phyloP scores from a whole-genome alignment of 352 stramenopile species.

The Globisporangium radiosum region DNA sequence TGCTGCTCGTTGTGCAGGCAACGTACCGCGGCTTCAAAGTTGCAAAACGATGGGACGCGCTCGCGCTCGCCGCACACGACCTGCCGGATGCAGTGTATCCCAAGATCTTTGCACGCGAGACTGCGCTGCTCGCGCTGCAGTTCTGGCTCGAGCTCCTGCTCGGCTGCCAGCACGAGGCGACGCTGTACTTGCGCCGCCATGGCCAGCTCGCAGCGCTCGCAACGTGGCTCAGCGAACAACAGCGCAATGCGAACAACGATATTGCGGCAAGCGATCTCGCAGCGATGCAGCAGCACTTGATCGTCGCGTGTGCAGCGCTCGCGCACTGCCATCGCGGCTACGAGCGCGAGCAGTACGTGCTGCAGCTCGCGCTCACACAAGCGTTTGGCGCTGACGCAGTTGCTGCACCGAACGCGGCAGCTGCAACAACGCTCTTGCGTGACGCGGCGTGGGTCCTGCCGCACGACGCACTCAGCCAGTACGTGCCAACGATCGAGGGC shows the following conservation, averaged over 20 bases:
- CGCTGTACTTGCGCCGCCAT: conserved; percentile 42
- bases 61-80: conserved; percentile 30
- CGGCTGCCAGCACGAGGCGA: conserved; percentile 69
- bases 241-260: conserved; percentile 8
- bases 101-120: conserved; percentile 22
- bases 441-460: conserved; percentile 59
- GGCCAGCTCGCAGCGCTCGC: conserved; percentile 37
- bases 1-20: conserved; percentile 48
- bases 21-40: conserved; percentile 65
- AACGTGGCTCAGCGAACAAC: conserved; percentile 29
- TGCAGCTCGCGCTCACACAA: conserved; percentile 32
- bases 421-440: conserved; percentile 39
- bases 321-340: conserved; percentile 65
- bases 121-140: conserved; percentile 20
- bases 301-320: conserved; percentile 41
- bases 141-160: conserved; percentile 67
- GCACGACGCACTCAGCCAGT: conserved; percentile 23
- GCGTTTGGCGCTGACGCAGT: conserved; percentile 25
- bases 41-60: conserved; percentile 64
- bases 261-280: conserved; percentile 1
- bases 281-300: conserved; percentile 19
- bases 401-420: conserved; percentile 28
- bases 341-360: conserved; percentile 38
- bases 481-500: conserved; percentile 60
- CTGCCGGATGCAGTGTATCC: conserved; percentile 35